Base-by-base conservation (phyloP, 2,329 filamentous ascomycete species). In the Tolypocladium pustulatum region DNA sequence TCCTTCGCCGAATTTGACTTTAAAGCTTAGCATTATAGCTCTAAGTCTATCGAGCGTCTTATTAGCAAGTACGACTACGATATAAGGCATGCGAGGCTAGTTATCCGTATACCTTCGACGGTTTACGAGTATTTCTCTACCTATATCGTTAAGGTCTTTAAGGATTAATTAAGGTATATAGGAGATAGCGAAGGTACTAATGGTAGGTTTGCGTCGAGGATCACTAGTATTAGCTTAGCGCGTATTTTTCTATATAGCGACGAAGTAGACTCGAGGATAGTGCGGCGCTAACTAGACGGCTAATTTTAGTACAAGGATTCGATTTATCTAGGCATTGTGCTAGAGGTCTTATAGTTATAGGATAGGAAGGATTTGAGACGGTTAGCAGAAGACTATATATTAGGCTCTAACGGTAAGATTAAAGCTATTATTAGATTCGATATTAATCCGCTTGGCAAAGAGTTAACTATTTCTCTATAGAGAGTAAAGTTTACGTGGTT, bases 281-380 rank as follows among this genome's bases (percentile, higher is more conserved):
- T 37, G 36, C 36, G 38, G 40, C 59, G 55, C 40, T 56, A 63
- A 46, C 64, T 61, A 41, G 62, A 66, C 49, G 59, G 38, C 27
- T 54, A 61, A 41, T 66, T 66, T 38, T 49, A 58, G 34, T 38
- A 63, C 22, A 13, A 20, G 25, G 30, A 55, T 30, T 56, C 55
- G 12, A 38, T 13, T 10, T 65, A 61, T 30, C 63, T 62, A 7
- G 58, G 59, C 5, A 59, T 65, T 32, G 61, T 63, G 15, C 15
- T 65, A 10, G 61, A 65, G 52, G 59, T 65, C 13, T 62, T 60
- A 13, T 63, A 62, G 32, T 63, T 60, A 7, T 61, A 63, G 22
- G 59, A 63, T 54, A 60, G 61, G 34, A 63, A 63, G 54, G 17
- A 59, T 27, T 56, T 64, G 15, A 25, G 46, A n/a, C 62, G 55